These are phyloP conservation scores for Gloeophyllum trabeum DNA, from an alignment of 768 basidiomycete genomes.

Conservation along the genomic window DNA sequence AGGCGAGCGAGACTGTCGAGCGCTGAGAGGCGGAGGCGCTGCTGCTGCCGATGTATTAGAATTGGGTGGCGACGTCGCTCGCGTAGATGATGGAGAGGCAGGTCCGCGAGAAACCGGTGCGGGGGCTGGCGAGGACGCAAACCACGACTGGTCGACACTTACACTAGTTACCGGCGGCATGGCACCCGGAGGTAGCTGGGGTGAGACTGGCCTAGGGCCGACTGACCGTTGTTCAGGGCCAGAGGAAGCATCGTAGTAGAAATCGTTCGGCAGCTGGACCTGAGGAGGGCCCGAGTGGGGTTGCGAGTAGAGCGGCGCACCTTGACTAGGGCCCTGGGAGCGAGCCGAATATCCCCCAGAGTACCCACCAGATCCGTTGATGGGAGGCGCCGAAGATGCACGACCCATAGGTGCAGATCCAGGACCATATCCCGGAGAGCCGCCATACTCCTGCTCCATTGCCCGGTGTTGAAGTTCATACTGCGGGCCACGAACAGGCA, in stretches of 20 bases:
- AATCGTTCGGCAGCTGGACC: slow-evolving; percentile 19
- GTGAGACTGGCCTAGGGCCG: slow-evolving; percentile 15
- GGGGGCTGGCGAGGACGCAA: slow-evolving; percentile 19
- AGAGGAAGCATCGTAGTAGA: slow-evolving; percentile 22
- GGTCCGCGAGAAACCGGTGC: slow-evolving; percentile 14
- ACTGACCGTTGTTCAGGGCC: slow-evolving; percentile 23
- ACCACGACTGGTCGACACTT: slow-evolving; percentile 16
- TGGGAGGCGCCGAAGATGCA: slow-evolving; percentile 15
- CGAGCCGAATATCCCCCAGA: background rate
- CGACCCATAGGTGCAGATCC: slow-evolving; percentile 3
- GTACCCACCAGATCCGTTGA: slow-evolving; percentile 2
- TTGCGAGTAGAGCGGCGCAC: slow-evolving; percentile 12
- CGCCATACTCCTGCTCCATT: slow-evolving; percentile 81
- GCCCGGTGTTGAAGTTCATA: slow-evolving; percentile 92
- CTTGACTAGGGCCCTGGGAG: background rate
- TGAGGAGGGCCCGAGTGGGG: slow-evolving; percentile 16
- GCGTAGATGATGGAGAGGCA: slow-evolving; percentile 24
- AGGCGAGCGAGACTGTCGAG: slow-evolving; percentile 34
- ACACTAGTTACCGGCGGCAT: slow-evolving; percentile 46
- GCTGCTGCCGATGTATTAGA: slow-evolving; percentile 17
- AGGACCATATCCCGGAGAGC: background rate
- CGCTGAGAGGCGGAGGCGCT: slow-evolving; percentile 19
- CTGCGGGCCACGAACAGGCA: slow-evolving; percentile 78
- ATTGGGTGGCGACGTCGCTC: slow-evolving; percentile 16
- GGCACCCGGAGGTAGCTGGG: slow-evolving; percentile 46